Evolutionary conservation across 75 land plant species (phyloP).

Genomic region (Chamaecyparis obtusa): DNA sequence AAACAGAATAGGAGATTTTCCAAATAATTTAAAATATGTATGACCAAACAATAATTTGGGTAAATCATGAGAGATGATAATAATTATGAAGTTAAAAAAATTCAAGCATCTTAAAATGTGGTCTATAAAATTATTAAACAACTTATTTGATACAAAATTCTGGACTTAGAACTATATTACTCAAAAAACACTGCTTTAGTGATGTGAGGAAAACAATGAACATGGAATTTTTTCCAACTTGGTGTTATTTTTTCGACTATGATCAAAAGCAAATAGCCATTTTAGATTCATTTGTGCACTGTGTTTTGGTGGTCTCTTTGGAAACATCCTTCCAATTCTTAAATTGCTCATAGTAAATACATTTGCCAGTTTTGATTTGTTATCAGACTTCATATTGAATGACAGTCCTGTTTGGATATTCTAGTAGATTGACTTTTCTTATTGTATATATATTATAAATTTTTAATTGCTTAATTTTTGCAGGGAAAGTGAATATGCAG

Average conservation of each 20-base stretch:
- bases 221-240: neutral
- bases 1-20: too few relatives aligned
- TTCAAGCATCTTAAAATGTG: too few relatives aligned
- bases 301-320: neutral
- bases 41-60: too few relatives aligned
- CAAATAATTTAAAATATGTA: too few relatives aligned
- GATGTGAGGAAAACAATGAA: too few relatives aligned
- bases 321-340: neutral
- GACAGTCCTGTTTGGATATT: neutral
- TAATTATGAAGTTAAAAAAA: too few relatives aligned
- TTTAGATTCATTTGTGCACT: neutral
- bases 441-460: neutral
- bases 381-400: neutral
- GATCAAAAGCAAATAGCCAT: neutral
- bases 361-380: neutral
- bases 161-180: too few relatives aligned
- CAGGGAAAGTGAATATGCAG: slow-evolving; percentile 99
- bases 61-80: too few relatives aligned
- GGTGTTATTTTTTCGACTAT: neutral
- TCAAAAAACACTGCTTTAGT: too few relatives aligned
- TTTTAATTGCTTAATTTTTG: slow-evolving; percentile 11
- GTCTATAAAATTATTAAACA: too few relatives aligned
- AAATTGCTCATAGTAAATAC: neutral
- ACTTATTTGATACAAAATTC: too few relatives aligned
- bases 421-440: neutral